Evolutionary conservation across 2,329 filamentous ascomycete species (phyloP), one percentile per base, ranked within the genome.

Genomic region (Fusarium sp.): DNA sequence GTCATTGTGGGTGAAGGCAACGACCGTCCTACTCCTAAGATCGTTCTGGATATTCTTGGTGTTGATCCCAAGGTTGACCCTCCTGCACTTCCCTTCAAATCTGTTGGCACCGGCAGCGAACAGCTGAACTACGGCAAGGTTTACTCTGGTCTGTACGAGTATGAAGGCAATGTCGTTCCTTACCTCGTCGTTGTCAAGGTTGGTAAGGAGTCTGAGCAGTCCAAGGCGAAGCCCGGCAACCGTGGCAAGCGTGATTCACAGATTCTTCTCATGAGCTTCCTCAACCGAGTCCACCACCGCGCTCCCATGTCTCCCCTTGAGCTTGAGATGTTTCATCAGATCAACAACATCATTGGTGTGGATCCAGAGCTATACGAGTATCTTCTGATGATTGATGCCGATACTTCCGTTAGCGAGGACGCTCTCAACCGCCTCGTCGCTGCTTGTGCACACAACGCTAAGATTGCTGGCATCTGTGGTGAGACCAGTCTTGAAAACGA

Each of bases 61-160:
- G 96, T 99, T 59, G 95, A 98, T 75, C 95, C 95, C 47, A 98
- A 97, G 83, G 91, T 98, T 65, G 96, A 99, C 76, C 96, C 96
- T 66, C 95, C 95, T 23, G 94, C 96, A 1, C 86, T 99, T 34
- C 93, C 95, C 1, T 98, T 98, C 89, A 95, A 95, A 82, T 97
- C 94, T 5, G 91, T 99, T 62, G 96, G 96, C 54, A 86, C 91
- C 52, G 94, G 95, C 73, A 94, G 90, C 76, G 93, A 97, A 66
- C 95, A 98, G 79, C 91, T 98, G 71, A 99, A 99, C 82, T 98
- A 97, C 77, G 96, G 95, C 78, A 99, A 99, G 79, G 95, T 99
- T 15, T 99, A 98, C 81, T 98, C 95, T 51, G 96, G 96, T 77
- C 88, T 99, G 3, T 99, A 99, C 81, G 96, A 99, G 79, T 98